Base-by-base conservation (phyloP, 2,329 filamentous ascomycete species). In the Tolypocladium sp. region DNA sequence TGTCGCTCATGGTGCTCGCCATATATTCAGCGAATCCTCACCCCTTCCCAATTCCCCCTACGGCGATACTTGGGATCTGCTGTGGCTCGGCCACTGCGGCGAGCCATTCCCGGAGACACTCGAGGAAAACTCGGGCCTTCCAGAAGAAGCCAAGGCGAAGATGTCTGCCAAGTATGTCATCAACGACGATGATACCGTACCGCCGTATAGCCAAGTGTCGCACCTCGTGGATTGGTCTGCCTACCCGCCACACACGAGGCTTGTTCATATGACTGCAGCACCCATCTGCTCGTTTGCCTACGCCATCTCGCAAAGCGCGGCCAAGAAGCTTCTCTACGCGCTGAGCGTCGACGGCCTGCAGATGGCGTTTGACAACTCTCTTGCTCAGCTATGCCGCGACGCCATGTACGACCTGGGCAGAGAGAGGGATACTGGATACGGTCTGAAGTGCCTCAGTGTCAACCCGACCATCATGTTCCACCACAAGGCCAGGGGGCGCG, bases 11-110 rank as follows among this genome's bases (percentile, higher is more conserved):
- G 57, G 35, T 35, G 51, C 41, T 37, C 57, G 59, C 17, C 55
- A 56, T n/a, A 51, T 58, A 8, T 27, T 58, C 44, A 13, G 20
- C n/a, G 49, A 58, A 51, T n/a, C 51, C 17, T 40, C 55, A 20
- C 15, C 12, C 40, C 41, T 37, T 2, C 59, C 62, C 9, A 38
- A 60, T 13, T 77, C 76, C 0, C 76, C 79, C 0, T 79, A 80
- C 60, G 77, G 79, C 15, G 74, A 76, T 57, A 67, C 75, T 58
- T 82, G 79, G 80, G 79, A 82, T 58, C 59, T 81, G 9, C 70
- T 82, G 5, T 81, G 78, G 78, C 67, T 79, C 1, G 79, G 79
- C 15, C 76, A 79, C 60, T 64, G 80, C 76, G 59, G 75, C 72
- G 25, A 71, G 67, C 65, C 63, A 62, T 57, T 71, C 68, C 60